phyloP scores from a whole-genome alignment of 1,284 basidiomycete genomes.

The Puccinia horiana region DNA sequence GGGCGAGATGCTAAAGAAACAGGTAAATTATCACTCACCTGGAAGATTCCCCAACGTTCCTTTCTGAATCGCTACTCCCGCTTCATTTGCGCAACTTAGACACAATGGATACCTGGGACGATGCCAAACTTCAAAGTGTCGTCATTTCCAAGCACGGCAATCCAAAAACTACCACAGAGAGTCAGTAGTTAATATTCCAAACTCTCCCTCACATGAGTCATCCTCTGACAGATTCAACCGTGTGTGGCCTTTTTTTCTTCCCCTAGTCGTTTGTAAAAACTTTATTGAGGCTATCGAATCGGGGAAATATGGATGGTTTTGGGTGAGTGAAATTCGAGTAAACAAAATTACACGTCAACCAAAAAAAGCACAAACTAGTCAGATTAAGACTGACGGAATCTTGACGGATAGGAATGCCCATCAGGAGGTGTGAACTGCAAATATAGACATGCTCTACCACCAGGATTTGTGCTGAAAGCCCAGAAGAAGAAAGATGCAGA shows the following conservation, averaged over 20 bases:
- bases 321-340: conserved; percentile 59
- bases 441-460: conserved; percentile 91
- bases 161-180: conserved; percentile 87
- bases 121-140: conserved; percentile 83
- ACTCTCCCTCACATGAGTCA: not conserved
- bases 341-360: not conserved
- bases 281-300: conserved; percentile 96
- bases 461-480: conserved; percentile 69
- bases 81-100: conserved; percentile 63
- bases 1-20: conserved; percentile 71
- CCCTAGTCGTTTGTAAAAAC: conserved; percentile 91
- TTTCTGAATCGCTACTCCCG: not conserved
- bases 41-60: not conserved
- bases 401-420: conserved; percentile 64
- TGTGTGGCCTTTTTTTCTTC: conserved; percentile 10
- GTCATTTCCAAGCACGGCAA: conserved; percentile 86
- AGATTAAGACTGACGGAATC: conserved; percentile 14
- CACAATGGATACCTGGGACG: conserved; percentile 98
- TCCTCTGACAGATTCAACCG: not conserved
- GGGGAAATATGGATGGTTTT: conserved; percentile 90
- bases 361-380: not conserved
- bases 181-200: conserved; percentile 60
- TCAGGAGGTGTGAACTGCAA: conserved; percentile 79
- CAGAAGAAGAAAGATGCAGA: conserved; percentile 61
- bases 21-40: conserved; percentile 62